phyloP scores from a whole-genome alignment of 768 basidiomycete species.

The Lentinula sp. region DNA sequence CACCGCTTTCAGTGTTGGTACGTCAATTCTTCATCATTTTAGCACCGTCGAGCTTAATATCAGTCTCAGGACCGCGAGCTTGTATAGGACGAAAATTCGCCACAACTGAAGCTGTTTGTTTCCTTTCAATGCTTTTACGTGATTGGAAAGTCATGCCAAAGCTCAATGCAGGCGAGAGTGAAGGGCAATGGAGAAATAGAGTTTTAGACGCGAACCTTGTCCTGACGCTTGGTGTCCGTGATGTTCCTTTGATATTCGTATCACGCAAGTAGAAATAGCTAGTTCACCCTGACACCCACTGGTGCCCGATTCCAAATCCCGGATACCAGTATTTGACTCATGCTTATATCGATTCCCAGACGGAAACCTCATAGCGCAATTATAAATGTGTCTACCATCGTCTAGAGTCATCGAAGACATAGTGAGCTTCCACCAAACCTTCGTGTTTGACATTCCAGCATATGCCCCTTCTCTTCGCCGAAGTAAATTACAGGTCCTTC shows the following conservation, averaged over 20 bases:
- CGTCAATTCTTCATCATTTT: not conserved
- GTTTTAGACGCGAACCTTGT: conserved; percentile 30
- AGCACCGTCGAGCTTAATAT: not conserved
- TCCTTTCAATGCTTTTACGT: conserved; percentile 43
- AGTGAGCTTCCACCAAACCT: not conserved
- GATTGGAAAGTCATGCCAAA: conserved; percentile 48
- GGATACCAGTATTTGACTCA: too few relatives aligned
- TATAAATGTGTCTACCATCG: not conserved
- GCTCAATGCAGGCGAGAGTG: conserved; percentile 31
- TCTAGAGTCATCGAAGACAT: not conserved
- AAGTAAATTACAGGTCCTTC: conserved; percentile 7
- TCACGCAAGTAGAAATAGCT: not conserved
- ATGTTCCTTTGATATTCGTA: conserved; percentile 10
- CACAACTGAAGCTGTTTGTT: conserved; percentile 42
- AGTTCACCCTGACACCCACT: too few relatives aligned
- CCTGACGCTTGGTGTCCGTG: conserved; percentile 22
- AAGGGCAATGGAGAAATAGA: conserved; percentile 27
- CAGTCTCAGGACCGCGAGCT: conserved; percentile 34
- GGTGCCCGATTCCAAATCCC: not conserved
- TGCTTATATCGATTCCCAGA: too few relatives aligned
- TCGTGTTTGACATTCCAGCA: not conserved
- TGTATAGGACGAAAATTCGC: conserved; percentile 57
- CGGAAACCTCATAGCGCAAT: too few relatives aligned
- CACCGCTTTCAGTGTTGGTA: conserved; percentile 42
- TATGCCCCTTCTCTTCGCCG: conserved; percentile 10